phyloP scores from a whole-genome alignment of 2,329 filamentous ascomycete species.

The Colletotrichum liriopes region DNA sequence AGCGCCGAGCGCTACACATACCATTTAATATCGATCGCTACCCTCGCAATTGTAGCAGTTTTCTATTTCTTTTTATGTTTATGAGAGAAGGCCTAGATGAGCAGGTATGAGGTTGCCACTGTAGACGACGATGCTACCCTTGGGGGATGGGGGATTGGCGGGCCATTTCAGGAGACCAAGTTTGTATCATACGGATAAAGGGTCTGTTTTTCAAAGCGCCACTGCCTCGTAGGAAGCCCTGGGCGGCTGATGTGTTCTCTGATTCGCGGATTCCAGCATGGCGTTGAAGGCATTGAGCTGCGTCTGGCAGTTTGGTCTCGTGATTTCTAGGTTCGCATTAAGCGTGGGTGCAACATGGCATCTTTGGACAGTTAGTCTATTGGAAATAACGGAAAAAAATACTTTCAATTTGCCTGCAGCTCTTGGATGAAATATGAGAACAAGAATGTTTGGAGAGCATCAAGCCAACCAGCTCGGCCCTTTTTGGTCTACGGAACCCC shows the following conservation, averaged over 20 bases:
- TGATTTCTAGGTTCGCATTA: slow-evolving; percentile 18
- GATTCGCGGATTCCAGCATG: slow-evolving; percentile 25
- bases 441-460: too few species aligned
- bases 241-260: slow-evolving; percentile 13
- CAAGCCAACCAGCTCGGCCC: neutral
- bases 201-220: neutral
- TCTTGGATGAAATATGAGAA: neutral
- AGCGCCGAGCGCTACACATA: slow-evolving; percentile 44
- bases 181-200: slow-evolving; percentile 10
- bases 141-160: neutral
- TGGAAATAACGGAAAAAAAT: neutral
- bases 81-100: slow-evolving; percentile 9
- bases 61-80: slow-evolving; percentile 4
- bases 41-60: neutral
- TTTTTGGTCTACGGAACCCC: too few species aligned
- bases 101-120: neutral
- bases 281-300: slow-evolving; percentile 37
- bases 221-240: neutral
- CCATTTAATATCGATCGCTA: slow-evolving; percentile 37
- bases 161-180: slow-evolving; percentile 10
- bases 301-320: slow-evolving; percentile 13
- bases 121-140: neutral
- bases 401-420: neutral
- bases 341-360: slow-evolving; percentile 3
- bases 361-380: slow-evolving; percentile 18